A percentile compares a stretch with the other conserved stretches of the same genome.
These are phyloP conservation scores for Lentinula detonsa DNA, from an alignment of 768 basidiomycete species.

Conservation along the genomic window DNA sequence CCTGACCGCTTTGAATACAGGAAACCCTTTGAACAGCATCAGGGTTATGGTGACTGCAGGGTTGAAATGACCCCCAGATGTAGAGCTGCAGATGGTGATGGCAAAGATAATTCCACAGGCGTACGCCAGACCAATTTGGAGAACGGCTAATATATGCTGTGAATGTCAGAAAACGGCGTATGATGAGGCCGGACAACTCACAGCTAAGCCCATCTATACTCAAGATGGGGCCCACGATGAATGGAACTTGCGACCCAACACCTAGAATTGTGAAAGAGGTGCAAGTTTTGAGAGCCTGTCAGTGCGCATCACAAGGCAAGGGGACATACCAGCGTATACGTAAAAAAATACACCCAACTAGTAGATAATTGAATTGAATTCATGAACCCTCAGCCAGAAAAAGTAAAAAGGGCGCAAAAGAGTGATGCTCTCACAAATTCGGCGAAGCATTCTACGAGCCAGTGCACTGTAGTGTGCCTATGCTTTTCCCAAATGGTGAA, in stretches of 20 bases:
- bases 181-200: slow-evolving; percentile 21
- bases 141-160: slow-evolving; percentile 30
- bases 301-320: not conserved
- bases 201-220: slow-evolving; percentile 40
- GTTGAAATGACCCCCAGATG: slow-evolving; percentile 62
- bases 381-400: slow-evolving; percentile 2
- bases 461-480: slow-evolving; percentile 40
- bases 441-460: slow-evolving; percentile 53
- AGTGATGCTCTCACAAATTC: slow-evolving; percentile 39
- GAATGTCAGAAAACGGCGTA: not conserved
- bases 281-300: not conserved
- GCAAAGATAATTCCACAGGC: slow-evolving; percentile 57
- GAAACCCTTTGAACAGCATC: slow-evolving; percentile 49
- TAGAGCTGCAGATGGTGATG: slow-evolving; percentile 39
- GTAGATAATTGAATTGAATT: not conserved
- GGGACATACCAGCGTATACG: slow-evolving; percentile 38
- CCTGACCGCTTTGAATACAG: slow-evolving; percentile 44
- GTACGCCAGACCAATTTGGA: slow-evolving; percentile 56
- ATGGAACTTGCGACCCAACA: slow-evolving; percentile 48
- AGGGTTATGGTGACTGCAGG: slow-evolving; percentile 55
- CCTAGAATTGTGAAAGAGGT: slow-evolving; percentile 22
- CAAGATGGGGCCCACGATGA: slow-evolving; percentile 39
- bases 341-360: slow-evolving; percentile 62
- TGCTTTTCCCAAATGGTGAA: slow-evolving; percentile 46
- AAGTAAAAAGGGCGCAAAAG: not conserved